These are phyloP conservation scores for Aspergillus avenaceus DNA, from an alignment of 495 filamentous ascomycete genomes.

Conservation along the genomic window DNA sequence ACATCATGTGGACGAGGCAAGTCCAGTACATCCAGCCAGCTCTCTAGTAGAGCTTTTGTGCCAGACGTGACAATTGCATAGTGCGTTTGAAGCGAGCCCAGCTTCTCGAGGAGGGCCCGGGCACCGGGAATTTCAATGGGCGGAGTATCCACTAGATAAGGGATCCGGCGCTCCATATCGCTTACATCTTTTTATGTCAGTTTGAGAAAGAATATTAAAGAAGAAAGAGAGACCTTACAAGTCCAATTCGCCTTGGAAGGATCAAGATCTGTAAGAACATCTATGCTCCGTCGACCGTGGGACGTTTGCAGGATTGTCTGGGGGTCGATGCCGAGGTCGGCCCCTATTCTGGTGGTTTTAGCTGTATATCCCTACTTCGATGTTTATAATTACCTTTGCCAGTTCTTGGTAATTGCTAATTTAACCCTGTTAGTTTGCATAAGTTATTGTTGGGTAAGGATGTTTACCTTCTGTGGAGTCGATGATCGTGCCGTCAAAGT, in stretches of 20 bases:
- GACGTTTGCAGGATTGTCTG: constrained; percentile 63
- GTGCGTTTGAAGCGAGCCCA: constrained; percentile 61
- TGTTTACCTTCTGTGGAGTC: constrained; percentile 4
- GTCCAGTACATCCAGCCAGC: constrained; percentile 69
- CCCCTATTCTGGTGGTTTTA: background rate
- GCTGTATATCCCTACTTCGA: background rate
- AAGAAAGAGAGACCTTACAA: constrained; percentile 45
- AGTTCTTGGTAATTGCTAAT: constrained; percentile 1
- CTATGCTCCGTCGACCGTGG: constrained; percentile 72
- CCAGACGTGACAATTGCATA: constrained; percentile 69
- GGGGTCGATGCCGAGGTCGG: constrained; percentile 1
- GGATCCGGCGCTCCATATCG: constrained; percentile 63
- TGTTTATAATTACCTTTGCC: background rate
- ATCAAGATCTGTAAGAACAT: constrained; percentile 61
- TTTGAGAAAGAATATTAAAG: background rate
- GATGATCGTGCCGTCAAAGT: constrained; percentile 6
- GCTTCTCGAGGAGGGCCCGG: constrained; percentile 43
- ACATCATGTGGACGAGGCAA: constrained; percentile 55
- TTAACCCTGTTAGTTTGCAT: too few relatives aligned
- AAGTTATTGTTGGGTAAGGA: background rate
- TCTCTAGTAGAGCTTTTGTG: constrained; percentile 64
- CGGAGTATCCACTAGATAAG: constrained; percentile 58
- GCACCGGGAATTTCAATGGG: constrained; percentile 67
- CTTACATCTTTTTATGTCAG: constrained; percentile 53
- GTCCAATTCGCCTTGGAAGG: constrained; percentile 74